Base-by-base conservation (phyloP, 768 basidiomycete species). In the Fomitopsis pulvina region DNA sequence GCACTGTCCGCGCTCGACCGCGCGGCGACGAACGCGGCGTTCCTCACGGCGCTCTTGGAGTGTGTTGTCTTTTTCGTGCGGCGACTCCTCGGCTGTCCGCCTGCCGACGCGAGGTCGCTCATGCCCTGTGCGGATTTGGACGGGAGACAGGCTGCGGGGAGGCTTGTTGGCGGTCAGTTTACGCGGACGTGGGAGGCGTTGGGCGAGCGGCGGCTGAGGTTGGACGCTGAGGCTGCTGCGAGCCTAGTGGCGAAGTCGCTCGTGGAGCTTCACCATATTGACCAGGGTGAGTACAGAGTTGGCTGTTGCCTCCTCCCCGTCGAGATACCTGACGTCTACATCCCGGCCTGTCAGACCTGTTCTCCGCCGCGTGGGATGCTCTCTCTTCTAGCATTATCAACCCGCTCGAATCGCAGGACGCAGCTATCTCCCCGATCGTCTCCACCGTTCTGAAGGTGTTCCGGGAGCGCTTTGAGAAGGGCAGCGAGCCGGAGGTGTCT, bases 11-110 rank as follows among this genome's bases (percentile, higher is more conserved):
- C 80, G 0, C 71, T 85, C 9, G 72, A 82, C 43, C 73, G 80
- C 5, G 60, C 70, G 1, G 68, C 69, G 7, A 70, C 76, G 10
- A 77, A 77, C 4, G 75, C 81, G 0, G 82, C 88, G 9, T 87
- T 92, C 66, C 67, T 86, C 16, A 72, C 78, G 0, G 76, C 87
- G 0, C 59, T 89, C 2, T 64, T 88, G 7, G 93, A 96, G 64
- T 88, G 81, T 57, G 60, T 79, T 11, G 66, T 79, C 0, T 85
- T 85, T 58, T 66, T 88, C 20, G 55, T 78, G 37, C 73, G 70
- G 34, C 67, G 79, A 8, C 55, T 78, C 7, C 60, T 57, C 4
- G 65, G 55, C 16, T 57, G 62, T 12, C 49, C 52, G n/a, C 26
- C 54, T 9, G 50, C 52, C 28, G 54, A 54, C 12, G 45, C 50